phyloP scores from a whole-genome alignment of 768 basidiomycete genomes.

The Suillus americanus region DNA sequence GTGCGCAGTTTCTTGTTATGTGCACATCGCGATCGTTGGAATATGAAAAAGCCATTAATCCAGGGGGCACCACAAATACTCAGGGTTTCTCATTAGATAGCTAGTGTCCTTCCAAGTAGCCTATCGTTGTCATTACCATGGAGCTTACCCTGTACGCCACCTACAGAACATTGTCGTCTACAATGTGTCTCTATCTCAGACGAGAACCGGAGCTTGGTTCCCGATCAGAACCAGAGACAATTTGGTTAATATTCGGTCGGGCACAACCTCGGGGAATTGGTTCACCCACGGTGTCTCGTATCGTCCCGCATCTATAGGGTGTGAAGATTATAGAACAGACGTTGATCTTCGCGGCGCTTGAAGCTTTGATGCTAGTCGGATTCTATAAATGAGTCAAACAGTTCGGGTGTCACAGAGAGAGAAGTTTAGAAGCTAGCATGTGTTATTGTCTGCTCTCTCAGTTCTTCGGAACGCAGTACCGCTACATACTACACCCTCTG shows the following conservation, averaged over 20 bases:
- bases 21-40: slow-evolving; percentile 10
- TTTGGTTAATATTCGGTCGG: slow-evolving; percentile 31
- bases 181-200: neutral
- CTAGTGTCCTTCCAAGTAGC: neutral
- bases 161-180: neutral
- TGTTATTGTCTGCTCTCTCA: neutral
- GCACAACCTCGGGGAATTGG: slow-evolving; percentile 13
- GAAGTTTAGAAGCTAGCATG: neutral
- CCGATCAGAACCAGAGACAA: slow-evolving; percentile 25
- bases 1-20: slow-evolving; percentile 12
- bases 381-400: neutral
- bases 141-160: neutral
- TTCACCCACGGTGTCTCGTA: slow-evolving; percentile 24
- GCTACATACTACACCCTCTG: neutral
- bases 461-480: neutral
- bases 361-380: neutral
- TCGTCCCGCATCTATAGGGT: slow-evolving; percentile 23
- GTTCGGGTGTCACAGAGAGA: neutral
- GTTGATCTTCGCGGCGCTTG: neutral
- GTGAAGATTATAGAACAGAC: slow-evolving; percentile 8
- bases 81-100: neutral
- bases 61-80: neutral
- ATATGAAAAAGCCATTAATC: neutral
- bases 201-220: slow-evolving; percentile 8
- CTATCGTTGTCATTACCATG: neutral